Percentiles rank a stretch among this genome's conserved stretches.
phyloP scores from a whole-genome alignment of 2,329 filamentous ascomycete species.

The Cordyceps sp. region DNA sequence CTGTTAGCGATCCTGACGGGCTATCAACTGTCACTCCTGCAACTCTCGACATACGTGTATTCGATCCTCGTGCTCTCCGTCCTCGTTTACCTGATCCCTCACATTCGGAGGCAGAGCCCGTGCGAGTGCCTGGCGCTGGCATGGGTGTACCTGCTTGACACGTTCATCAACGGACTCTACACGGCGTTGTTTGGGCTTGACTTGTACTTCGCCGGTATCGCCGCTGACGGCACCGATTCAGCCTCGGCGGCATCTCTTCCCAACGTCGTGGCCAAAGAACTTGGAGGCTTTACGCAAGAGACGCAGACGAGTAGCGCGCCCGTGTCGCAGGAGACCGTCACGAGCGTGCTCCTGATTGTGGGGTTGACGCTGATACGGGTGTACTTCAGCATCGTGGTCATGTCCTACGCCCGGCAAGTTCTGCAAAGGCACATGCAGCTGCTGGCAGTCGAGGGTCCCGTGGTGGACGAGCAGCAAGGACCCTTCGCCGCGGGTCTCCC shows the following conservation, averaged over 20 bases:
- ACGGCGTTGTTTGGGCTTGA: conserved; percentile 66
- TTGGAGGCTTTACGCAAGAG: conserved; percentile 17
- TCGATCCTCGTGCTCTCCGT: conserved; percentile 55
- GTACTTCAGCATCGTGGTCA: conserved; percentile 73
- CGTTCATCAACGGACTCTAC: conserved; percentile 64
- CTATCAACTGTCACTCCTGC: conserved; percentile 63
- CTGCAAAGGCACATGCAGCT: conserved; percentile 45
- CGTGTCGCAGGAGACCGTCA: conserved; percentile 42
- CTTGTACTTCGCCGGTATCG: conserved; percentile 63
- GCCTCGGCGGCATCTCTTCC: conserved; percentile 8
- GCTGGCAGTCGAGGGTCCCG: conserved; percentile 29
- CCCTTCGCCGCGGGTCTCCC: conserved; percentile 53
- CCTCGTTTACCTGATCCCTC: conserved; percentile 54
- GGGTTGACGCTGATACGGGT: conserved; percentile 58
- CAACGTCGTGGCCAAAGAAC: conserved; percentile 14
- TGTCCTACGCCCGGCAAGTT: conserved; percentile 66
- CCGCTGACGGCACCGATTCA: conserved; percentile 19
- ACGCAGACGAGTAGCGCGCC: conserved; percentile 16
- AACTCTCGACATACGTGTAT: conserved; percentile 86
- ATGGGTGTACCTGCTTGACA: conserved; percentile 75
- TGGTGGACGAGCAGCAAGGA: conserved; percentile 34
- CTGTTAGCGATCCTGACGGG: conserved; percentile 79
- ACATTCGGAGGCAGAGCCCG: conserved; percentile 63
- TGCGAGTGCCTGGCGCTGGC: conserved; percentile 68
- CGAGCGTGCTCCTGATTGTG: conserved; percentile 63